Percentiles rank a stretch among this genome's conserved stretches.
Conservation (phyloP, 768 basidiomycete genomes). For the Russula earlei region DNA sequence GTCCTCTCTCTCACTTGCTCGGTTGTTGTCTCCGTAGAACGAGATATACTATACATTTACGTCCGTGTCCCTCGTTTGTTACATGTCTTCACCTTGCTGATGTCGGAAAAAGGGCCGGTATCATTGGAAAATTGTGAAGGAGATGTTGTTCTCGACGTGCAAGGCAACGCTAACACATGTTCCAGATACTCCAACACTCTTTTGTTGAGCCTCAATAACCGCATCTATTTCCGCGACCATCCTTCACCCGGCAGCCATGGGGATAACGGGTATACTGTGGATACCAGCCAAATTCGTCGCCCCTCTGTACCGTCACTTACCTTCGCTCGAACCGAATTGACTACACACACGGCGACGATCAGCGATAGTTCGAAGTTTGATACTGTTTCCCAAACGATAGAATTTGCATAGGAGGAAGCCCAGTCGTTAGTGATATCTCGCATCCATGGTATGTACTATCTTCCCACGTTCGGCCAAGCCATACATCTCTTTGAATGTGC, state of each 20-base stretch:
- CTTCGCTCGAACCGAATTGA: not conserved
- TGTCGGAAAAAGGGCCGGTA: constrained; percentile 12
- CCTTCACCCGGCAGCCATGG: not conserved
- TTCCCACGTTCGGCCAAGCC: not conserved
- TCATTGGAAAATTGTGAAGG: constrained; percentile 20
- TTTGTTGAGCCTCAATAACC: constrained; percentile 22
- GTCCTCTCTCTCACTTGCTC: not conserved
- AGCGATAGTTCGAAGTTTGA: too few species aligned
- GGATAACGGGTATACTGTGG: too few species aligned
- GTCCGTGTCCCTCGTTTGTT: not conserved
- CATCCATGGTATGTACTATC: not conserved
- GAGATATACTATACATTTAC: constrained; percentile 9
- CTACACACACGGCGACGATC: not conserved
- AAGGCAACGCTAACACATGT: not conserved
- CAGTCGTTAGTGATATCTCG: not conserved
- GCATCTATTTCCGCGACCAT: constrained; percentile 14
- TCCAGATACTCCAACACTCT: constrained; percentile 22
- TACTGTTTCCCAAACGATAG: not conserved
- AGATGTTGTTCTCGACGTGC: not conserved
- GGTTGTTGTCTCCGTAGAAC: not conserved
- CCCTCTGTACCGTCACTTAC: not conserved
- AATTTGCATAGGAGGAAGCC: not conserved
- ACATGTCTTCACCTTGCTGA: not conserved
- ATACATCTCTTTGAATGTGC: not conserved
- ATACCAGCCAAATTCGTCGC: not conserved